These are phyloP conservation scores for Theobroma cacao DNA, from an alignment of 345 rosid species.

Conservation along the genomic window DNA sequence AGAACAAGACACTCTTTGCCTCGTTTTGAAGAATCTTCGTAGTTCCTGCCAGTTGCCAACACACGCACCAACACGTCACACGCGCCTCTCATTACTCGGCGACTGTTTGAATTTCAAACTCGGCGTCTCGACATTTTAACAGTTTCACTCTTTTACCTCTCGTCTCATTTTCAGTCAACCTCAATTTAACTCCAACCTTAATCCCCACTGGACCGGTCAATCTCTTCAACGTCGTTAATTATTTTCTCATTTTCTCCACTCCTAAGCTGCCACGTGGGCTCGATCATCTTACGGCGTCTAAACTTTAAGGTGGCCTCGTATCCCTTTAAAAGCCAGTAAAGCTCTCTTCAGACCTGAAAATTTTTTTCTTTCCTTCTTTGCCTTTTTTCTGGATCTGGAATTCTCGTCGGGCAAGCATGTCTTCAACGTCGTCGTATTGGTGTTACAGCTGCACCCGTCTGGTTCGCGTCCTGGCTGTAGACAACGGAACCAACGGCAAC, in stretches of 20 bases:
- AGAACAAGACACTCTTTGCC: constrained; percentile 1
- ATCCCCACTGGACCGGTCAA: background rate
- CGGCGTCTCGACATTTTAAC: constrained; percentile 22
- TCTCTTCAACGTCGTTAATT: background rate
- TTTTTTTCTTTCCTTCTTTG: background rate
- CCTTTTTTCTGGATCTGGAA: constrained; percentile 12
- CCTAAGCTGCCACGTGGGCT: background rate
- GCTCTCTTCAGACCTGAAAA: background rate
- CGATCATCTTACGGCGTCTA: background rate
- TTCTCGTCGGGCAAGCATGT: background rate
- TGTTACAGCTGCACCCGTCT: constrained; percentile 25
- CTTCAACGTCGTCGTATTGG: constrained; percentile 23
- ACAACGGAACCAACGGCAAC: background rate
- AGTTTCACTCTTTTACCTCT: background rate
- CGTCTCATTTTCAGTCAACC: background rate
- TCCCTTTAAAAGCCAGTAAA: background rate
- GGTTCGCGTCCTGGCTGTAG: background rate
- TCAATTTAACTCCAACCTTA: background rate
- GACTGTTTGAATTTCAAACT: constrained; percentile 35
- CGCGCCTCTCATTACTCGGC: constrained; percentile 3
- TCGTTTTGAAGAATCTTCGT: constrained; percentile 16
- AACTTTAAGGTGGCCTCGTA: constrained; percentile 4
- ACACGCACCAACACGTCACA: background rate
- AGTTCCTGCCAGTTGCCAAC: background rate
- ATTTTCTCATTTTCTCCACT: background rate